Evolutionary conservation across 2,329 filamentous ascomycete genomes (phyloP).

Genomic region (Diaporthe amygdali): DNA sequence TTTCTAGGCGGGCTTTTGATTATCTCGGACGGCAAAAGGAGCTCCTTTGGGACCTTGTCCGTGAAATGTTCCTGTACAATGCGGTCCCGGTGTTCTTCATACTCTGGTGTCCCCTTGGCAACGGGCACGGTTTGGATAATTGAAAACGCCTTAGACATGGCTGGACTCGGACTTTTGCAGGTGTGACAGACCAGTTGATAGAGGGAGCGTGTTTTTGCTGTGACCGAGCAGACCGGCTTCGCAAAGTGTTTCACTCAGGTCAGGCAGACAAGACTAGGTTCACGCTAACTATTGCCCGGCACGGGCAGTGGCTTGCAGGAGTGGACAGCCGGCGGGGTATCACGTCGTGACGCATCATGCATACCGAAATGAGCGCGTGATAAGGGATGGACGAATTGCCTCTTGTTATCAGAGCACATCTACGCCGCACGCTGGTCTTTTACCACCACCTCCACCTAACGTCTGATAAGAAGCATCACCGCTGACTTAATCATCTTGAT

Average conservation of each 20-base stretch:
- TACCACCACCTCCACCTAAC: neutral
- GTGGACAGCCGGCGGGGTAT: neutral
- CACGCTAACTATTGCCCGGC: conserved; percentile 3
- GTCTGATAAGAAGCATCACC: neutral
- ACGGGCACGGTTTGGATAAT: conserved; percentile 30
- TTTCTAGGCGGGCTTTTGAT: conserved; percentile 35
- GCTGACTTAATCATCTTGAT: too few relatives aligned
- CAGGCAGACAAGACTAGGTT: neutral
- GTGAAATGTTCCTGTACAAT: conserved; percentile 37
- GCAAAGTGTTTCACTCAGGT: neutral
- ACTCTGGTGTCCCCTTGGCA: conserved; percentile 30
- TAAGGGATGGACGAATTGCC: conserved; percentile 6
- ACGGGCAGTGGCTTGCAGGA: neutral
- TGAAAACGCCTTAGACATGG: conserved; percentile 18
- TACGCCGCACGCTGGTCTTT: neutral
- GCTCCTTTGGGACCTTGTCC: conserved; percentile 36
- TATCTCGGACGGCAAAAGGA: conserved; percentile 34
- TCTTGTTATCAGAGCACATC: neutral
- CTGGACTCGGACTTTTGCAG: neutral
- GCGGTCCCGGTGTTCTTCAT: conserved; percentile 23
- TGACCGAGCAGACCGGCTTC: neutral
- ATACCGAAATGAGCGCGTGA: conserved; percentile 2
- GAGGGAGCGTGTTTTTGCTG: neutral
- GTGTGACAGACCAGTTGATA: neutral
- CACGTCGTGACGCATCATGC: conserved; percentile 10